phyloP scores from a whole-genome alignment of 108 stramenopile species.

The Cyclostephanos invisitatus region DNA sequence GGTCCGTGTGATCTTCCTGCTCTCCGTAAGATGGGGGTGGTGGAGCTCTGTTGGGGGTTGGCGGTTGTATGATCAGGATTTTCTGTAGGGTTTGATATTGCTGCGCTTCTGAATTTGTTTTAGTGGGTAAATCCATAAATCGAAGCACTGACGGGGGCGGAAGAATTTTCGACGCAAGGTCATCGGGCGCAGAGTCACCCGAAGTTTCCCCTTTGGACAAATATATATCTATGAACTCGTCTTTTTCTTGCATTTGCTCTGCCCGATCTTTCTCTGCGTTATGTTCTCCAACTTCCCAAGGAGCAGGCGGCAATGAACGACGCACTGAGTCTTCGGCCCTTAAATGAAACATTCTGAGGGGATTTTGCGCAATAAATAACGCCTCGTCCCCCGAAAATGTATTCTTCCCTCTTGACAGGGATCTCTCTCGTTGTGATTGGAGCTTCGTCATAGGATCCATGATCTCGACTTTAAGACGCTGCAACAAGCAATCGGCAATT shows the following conservation, averaged over 20 bases:
- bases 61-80: neutral
- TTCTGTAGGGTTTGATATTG: neutral
- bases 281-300: slow-evolving; percentile 46
- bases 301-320: slow-evolving; percentile 38
- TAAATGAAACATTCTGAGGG: slow-evolving; percentile 26
- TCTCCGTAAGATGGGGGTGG: slow-evolving; percentile 19
- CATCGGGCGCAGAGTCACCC: slow-evolving; percentile 7
- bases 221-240: slow-evolving; percentile 45
- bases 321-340: neutral
- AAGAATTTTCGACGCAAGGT: slow-evolving; percentile 1
- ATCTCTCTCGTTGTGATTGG: slow-evolving; percentile 60
- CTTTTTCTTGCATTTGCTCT: slow-evolving; percentile 34
- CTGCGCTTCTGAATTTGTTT: slow-evolving; percentile 4
- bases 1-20: slow-evolving; percentile 50
- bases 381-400: slow-evolving; percentile 21
- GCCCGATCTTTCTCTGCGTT: slow-evolving; percentile 25
- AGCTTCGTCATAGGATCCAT: slow-evolving; percentile 70
- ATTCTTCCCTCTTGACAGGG: slow-evolving; percentile 1
- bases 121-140: slow-evolving; percentile 21
- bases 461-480: slow-evolving; percentile 60
- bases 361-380: slow-evolving; percentile 36
- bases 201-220: slow-evolving; percentile 1
- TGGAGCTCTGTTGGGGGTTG: neutral
- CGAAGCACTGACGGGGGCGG: slow-evolving; percentile 37
- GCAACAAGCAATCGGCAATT: slow-evolving; percentile 71